phyloP scores from a whole-genome alignment of 192 early-diverging fungal genomes.

The Mycoemilia scoparia region DNA sequence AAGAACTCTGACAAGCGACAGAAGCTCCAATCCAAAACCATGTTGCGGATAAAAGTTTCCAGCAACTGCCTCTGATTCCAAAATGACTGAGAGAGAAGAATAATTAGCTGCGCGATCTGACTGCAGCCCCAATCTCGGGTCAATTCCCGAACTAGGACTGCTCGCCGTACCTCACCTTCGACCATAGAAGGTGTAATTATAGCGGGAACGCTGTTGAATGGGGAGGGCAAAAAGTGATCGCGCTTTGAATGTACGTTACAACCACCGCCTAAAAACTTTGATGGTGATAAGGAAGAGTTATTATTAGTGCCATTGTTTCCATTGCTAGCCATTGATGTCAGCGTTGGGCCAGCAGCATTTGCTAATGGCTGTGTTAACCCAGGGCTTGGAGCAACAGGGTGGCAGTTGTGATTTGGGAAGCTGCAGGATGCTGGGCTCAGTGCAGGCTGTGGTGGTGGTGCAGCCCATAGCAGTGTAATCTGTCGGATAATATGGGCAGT shows the following conservation, averaged over 20 bases:
- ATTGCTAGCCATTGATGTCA: too few relatives aligned
- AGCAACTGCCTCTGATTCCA: constrained; percentile 21
- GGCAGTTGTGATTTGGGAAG: background rate
- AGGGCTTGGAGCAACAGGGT: constrained; percentile 3
- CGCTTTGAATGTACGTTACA: too few relatives aligned
- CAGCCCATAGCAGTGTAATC: constrained; percentile 48
- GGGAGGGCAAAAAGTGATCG: too few relatives aligned
- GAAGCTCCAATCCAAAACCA: constrained; percentile 46
- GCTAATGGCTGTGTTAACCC: constrained; percentile 16
- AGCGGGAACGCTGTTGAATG: too few relatives aligned
- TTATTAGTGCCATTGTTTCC: too few relatives aligned
- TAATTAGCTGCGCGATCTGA: constrained; percentile 30
- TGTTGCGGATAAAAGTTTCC: constrained; percentile 30
- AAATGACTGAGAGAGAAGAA: constrained; percentile 20
- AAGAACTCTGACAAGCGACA: constrained; percentile 41
- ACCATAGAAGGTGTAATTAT: constrained; percentile 8
- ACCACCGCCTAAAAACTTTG: too few relatives aligned
- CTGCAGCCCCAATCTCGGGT: constrained; percentile 31
- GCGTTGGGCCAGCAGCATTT: constrained; percentile 12
- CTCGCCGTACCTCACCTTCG: constrained; percentile 24
- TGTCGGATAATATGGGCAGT: constrained; percentile 48
- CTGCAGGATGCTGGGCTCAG: constrained; percentile 3
- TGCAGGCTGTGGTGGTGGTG: constrained; percentile 21
- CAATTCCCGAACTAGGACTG: constrained; percentile 27
- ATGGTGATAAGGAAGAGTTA: too few relatives aligned